Evolutionary conservation across 805 yeast genomes (phyloP).

Genomic region (Tetrapisispora namnaoensis): DNA sequence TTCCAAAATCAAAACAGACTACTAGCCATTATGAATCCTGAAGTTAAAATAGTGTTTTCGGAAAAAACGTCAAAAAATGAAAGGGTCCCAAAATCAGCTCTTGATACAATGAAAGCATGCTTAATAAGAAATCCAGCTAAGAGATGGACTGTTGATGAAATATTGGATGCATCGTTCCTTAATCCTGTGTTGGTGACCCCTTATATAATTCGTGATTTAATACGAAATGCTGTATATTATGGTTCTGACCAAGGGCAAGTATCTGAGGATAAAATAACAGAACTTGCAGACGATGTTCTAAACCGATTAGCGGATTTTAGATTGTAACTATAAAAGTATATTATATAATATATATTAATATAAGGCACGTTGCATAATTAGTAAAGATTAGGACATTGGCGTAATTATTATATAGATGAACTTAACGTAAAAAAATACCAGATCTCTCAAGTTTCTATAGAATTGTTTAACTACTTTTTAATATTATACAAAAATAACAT

Average conservation of each 20-base stretch:
- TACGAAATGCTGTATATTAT: slow-evolving; percentile 65
- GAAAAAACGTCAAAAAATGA: slow-evolving; percentile 49
- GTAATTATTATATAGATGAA: neutral
- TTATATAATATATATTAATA: neutral
- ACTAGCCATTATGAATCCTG: slow-evolving; percentile 79
- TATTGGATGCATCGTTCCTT: slow-evolving; percentile 55
- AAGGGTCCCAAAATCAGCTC: slow-evolving; percentile 56
- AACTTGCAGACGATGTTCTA: slow-evolving; percentile 50
- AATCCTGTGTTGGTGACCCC: slow-evolving; percentile 66
- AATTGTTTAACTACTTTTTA: neutral
- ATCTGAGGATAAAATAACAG: slow-evolving; percentile 36
- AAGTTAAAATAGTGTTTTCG: slow-evolving; percentile 60
- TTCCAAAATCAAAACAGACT: slow-evolving; percentile 69
- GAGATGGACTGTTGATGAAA: slow-evolving; percentile 54
- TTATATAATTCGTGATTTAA: slow-evolving; percentile 56
- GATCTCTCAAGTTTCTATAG: no score
- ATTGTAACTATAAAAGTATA: slow-evolving; percentile 7
- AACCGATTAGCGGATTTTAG: slow-evolving; percentile 31
- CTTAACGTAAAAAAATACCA: neutral
- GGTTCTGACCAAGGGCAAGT: slow-evolving; percentile 44
- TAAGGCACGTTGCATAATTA: neutral
- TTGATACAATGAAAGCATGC: slow-evolving; percentile 66
- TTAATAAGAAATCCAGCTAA: slow-evolving; percentile 57
- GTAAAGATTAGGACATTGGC: neutral
- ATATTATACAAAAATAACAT: neutral